These are phyloP conservation scores for Scheffersomyces cryptocercus DNA, from an alignment of 1,139 yeast species.

Conservation along the genomic window DNA sequence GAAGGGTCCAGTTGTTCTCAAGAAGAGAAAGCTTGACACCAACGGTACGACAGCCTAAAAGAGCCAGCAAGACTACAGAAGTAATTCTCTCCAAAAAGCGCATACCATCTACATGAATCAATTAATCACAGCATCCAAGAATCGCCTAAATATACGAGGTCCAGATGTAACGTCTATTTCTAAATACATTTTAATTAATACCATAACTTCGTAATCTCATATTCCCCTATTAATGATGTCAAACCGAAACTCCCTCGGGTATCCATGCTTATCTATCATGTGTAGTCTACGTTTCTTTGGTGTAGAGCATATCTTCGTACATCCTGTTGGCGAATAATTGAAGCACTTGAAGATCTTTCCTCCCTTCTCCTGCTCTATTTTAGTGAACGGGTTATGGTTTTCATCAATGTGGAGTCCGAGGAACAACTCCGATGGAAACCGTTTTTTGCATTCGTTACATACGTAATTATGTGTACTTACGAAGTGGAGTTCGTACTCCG, in stretches of 20 bases:
- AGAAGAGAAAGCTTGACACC: slow-evolving; percentile 29
- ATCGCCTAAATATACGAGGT: no score
- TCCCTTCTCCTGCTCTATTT: slow-evolving; percentile 36
- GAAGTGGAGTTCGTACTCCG: slow-evolving; percentile 8
- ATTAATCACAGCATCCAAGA: no score
- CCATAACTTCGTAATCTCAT: background rate
- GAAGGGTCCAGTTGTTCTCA: slow-evolving; percentile 54
- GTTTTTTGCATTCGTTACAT: slow-evolving; percentile 43
- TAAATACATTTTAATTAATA: background rate
- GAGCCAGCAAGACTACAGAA: no score
- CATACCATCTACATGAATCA: no score
- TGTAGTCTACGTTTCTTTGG: slow-evolving; percentile 45
- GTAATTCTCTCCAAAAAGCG: no score
- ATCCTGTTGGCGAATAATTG: slow-evolving; percentile 20
- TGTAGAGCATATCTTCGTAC: slow-evolving; percentile 33
- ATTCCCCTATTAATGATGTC: slow-evolving; percentile 30
- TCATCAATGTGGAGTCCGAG: slow-evolving; percentile 54
- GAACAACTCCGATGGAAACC: slow-evolving; percentile 40
- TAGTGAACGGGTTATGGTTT: slow-evolving; percentile 52
- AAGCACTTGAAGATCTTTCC: slow-evolving; percentile 45
- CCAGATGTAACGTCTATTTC: background rate
- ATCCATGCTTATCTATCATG: slow-evolving; percentile 49
- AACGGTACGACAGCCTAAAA: background rate
- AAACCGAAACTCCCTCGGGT: slow-evolving; percentile 46
- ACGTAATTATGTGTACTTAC: slow-evolving; percentile 7